Percentiles rank a stretch among this genome's conserved stretches.
These are phyloP conservation scores for Eucalyptus cloeziana DNA, from an alignment of 345 rosid species.

Conservation along the genomic window DNA sequence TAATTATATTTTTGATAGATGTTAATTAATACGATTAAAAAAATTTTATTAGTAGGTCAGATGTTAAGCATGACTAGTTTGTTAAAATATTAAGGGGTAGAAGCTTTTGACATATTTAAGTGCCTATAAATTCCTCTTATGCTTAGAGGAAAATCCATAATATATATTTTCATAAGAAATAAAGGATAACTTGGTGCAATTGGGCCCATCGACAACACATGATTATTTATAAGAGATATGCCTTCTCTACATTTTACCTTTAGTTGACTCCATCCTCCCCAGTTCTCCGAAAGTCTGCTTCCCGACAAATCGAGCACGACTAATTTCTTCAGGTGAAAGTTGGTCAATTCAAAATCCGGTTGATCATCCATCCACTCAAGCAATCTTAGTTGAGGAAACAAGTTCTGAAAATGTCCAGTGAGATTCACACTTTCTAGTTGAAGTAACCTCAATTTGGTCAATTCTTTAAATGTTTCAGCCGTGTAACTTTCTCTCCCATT, in stretches of 20 bases:
- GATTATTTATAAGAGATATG: not conserved
- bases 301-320: accelerated
- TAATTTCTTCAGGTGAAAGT: not conserved
- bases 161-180: not conserved
- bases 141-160: not conserved
- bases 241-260: not conserved
- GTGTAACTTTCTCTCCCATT: not conserved
- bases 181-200: not conserved
- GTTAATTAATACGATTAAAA: too few relatives aligned
- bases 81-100: not conserved
- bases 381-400: not conserved
- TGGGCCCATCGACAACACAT: accelerated
- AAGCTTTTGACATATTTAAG: too few relatives aligned
- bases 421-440: accelerated
- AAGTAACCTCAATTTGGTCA: not conserved
- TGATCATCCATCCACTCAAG: accelerated
- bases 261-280: not conserved
- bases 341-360: not conserved
- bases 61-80: not conserved
- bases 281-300: accelerated
- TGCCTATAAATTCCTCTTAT: not conserved
- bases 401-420: not conserved
- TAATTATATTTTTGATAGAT: not conserved
- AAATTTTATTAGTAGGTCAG: not conserved
- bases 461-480: not conserved